phyloP scores from a whole-genome alignment of 2,329 filamentous ascomycete species.

The Ophiostoma sp. region DNA sequence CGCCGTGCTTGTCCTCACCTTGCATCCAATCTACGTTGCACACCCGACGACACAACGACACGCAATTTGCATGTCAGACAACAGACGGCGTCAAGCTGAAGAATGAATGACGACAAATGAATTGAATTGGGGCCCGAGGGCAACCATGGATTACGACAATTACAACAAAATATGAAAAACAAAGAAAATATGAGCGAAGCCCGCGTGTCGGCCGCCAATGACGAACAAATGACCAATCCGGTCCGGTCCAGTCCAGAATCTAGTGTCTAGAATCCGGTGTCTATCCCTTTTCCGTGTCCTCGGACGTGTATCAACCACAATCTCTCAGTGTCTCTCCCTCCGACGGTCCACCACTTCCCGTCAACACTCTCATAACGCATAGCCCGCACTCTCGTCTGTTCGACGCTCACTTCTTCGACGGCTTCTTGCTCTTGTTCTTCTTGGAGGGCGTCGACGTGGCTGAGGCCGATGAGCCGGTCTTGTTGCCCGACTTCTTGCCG shows the following conservation, averaged over 20 bases:
- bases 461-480: neutral
- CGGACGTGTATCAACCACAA: neutral
- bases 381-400: neutral
- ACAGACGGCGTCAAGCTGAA: neutral
- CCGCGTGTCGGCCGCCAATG: neutral
- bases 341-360: neutral
- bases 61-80: neutral
- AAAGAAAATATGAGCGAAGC: neutral
- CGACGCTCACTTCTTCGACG: conserved; percentile 21
- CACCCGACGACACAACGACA: neutral
- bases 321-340: neutral
- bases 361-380: neutral
- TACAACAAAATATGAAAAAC: neutral
- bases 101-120: neutral
- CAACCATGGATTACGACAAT: neutral
- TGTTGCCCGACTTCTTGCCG: conserved; percentile 6
- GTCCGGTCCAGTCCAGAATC: neutral
- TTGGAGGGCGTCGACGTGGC: conserved; percentile 15
- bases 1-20: neutral
- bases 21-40: neutral
- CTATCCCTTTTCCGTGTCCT: neutral
- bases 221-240: neutral
- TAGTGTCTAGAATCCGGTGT: neutral
- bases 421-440: conserved; percentile 23
- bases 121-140: neutral